A percentile compares a stretch with the other conserved stretches of the same genome.
Evolutionary conservation across 192 early-diverging fungal species (phyloP).

Genomic region (Coemansia sp.): DNA sequence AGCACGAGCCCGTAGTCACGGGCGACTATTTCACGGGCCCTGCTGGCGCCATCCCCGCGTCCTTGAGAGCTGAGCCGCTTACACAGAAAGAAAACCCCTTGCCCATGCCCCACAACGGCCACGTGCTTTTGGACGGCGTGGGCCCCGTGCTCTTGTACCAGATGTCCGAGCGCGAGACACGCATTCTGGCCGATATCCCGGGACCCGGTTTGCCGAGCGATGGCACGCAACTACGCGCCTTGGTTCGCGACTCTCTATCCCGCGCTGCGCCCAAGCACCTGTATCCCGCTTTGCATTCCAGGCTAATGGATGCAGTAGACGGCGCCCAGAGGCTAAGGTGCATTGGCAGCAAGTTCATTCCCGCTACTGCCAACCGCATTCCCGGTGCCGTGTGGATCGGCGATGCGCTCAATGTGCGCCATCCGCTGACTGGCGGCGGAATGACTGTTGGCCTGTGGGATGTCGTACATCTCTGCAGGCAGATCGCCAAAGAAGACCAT

Average conservation of each 20-base stretch:
- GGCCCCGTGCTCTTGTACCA: slow-evolving; percentile 91
- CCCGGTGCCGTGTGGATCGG: slow-evolving; percentile 83
- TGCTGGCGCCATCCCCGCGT: slow-evolving; percentile 36
- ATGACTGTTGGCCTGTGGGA: slow-evolving; percentile 98
- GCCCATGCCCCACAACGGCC: slow-evolving; percentile 83
- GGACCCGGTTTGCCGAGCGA: slow-evolving; percentile 72
- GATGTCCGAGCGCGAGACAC: slow-evolving; percentile 82
- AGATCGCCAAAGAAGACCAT: slow-evolving; percentile 18
- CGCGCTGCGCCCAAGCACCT: slow-evolving; percentile 65
- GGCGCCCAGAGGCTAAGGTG: slow-evolving; percentile 65
- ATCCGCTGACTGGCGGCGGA: slow-evolving; percentile 92
- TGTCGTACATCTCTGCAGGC: slow-evolving; percentile 68
- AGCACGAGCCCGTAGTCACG: slow-evolving; percentile 54
- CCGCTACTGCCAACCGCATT: slow-evolving; percentile 70
- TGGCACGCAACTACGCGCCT: slow-evolving; percentile 48
- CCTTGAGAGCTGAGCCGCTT: background rate
- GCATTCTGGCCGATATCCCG: slow-evolving; percentile 89
- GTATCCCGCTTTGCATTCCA: slow-evolving; percentile 59
- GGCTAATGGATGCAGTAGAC: slow-evolving; percentile 68
- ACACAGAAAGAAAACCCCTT: slow-evolving; percentile 43
- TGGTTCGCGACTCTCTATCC: slow-evolving; percentile 60
- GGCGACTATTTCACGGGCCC: slow-evolving; percentile 82
- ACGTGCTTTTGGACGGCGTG: slow-evolving; percentile 84
- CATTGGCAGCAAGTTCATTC: slow-evolving; percentile 91
- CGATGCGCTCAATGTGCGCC: slow-evolving; percentile 95